Conservation (phyloP, 148 eudicot genomes). For the Euryodendron excelsum region DNA sequence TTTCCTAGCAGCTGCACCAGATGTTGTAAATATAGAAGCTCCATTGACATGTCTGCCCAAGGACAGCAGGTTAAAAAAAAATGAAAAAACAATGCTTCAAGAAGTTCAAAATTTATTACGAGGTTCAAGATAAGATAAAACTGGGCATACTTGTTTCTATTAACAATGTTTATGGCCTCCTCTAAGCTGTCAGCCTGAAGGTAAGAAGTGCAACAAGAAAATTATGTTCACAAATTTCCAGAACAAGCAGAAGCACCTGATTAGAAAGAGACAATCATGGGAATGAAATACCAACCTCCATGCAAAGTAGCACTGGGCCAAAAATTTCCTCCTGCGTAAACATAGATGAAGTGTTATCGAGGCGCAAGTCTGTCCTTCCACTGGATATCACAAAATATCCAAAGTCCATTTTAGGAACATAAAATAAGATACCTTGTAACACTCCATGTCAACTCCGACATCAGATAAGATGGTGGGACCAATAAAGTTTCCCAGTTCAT, state of each 20-base stretch:
- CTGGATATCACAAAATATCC: constrained; percentile 6
- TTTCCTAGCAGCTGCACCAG: constrained; percentile 57
- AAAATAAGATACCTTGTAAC: constrained; percentile 41
- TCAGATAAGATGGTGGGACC: constrained; percentile 69
- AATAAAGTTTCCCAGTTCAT: constrained; percentile 65
- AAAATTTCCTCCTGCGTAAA: constrained; percentile 53
- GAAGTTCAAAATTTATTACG: not conserved
- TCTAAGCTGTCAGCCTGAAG: constrained; percentile 60
- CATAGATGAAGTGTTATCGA: constrained; percentile 6
- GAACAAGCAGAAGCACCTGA: not conserved
- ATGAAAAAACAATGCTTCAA: not conserved
- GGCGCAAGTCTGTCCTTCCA: constrained; percentile 5
- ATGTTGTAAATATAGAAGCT: constrained; percentile 64
- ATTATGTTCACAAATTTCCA: not conserved
- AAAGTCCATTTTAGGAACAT: not conserved
- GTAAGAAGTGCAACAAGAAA: not conserved
- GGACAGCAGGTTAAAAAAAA: constrained; percentile 13
- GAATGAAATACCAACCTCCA: constrained; percentile 41
- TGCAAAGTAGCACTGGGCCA: constrained; percentile 77
- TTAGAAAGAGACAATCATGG: not conserved
- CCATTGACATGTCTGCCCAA: constrained; percentile 50
- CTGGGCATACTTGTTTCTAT: constrained; percentile 45
- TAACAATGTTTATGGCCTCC: constrained; percentile 56
- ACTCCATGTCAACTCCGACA: constrained; percentile 56
- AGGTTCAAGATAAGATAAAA: not conserved